phyloP scores from a whole-genome alignment of 129 eudicot genomes.

The Flaveria brownii region DNA sequence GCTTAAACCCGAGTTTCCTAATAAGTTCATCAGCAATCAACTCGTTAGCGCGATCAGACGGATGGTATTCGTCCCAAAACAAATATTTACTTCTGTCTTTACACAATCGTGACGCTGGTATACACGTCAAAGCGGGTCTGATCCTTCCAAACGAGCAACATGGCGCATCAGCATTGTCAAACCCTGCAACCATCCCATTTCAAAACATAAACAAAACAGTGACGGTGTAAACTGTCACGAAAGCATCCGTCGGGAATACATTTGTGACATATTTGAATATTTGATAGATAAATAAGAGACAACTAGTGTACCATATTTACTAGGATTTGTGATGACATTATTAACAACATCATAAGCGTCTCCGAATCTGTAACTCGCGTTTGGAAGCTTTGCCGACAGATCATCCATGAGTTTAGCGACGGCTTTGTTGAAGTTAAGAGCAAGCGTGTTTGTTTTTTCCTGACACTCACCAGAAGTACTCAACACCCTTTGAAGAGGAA shows the following conservation, averaged over 20 bases:
- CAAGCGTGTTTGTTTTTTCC: slow-evolving; percentile 70
- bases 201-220: background rate
- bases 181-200: slow-evolving; percentile 48
- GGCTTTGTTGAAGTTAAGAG: slow-evolving; percentile 66
- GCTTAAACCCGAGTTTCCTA: slow-evolving; percentile 58
- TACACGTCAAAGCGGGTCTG: slow-evolving; percentile 88
- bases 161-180: slow-evolving; percentile 82
- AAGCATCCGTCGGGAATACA: background rate
- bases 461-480: slow-evolving; percentile 80
- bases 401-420: slow-evolving; percentile 49
- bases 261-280: background rate
- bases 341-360: slow-evolving; percentile 95
- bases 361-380: slow-evolving; percentile 72
- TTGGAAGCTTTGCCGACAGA: slow-evolving; percentile 60
- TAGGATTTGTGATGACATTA: slow-evolving; percentile 67
- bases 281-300: background rate
- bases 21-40: slow-evolving; percentile 71
- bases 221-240: background rate
- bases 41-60: slow-evolving; percentile 79
- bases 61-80: slow-evolving; percentile 99
- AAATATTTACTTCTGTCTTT: slow-evolving; percentile 88
- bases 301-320: slow-evolving; percentile 52
- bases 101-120: slow-evolving; percentile 79
- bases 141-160: slow-evolving; percentile 93
- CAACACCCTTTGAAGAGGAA: slow-evolving; percentile 91